Evolutionary conservation across 2,329 filamentous ascomycete species (phyloP), one percentile per base, ranked within the genome.

Genomic region (Cordyceps fumosorosea): DNA sequence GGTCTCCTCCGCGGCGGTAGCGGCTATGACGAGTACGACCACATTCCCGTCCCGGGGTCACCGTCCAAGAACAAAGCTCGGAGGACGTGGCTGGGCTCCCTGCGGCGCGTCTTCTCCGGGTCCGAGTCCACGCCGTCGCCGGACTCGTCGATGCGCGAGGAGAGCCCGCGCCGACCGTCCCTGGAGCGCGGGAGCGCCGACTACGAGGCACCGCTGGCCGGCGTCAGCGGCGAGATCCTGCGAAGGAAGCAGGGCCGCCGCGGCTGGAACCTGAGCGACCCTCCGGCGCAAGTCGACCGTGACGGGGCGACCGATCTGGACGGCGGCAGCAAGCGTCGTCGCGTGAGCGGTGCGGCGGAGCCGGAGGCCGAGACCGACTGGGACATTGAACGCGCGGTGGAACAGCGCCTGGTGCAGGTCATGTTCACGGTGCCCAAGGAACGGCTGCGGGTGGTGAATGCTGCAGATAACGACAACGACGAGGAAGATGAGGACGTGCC

Each of bases 361-460:
- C 5, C 67, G 53, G 69, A 70, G 42, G 76, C 78, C 37, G 85
- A 89, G 61, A 87, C 85, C 73, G 88, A 91, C 60, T 90, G 89
- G 89, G 89, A 92, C 67, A 84, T 93, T 45, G 89, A 93, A 72
- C 80, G 82, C 61, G 89, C 89, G 2, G 84, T 89, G 1, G 87
- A 91, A 75, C 83, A 83, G 63, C 77, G 89, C 24, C 79, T 90
- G 10, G 89, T 93, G 64, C 89, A 93, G 73, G 84, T 91, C 70
- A 95, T 96, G 84, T 98, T 96, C 74, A 97, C 93, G 0, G 91
- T 97, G 64, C 93, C 95, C 2, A 91, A 89, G 73, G 89, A 93
- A 74, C 85, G 86, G 67, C 76, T 98, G 65, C 80, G 93, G 29
- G 92, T 98, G n/a, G 93, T 97, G 22, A 98, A 98, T 72, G 88